phyloP scores from a whole-genome alignment of 2,329 filamentous ascomycete species.

The Emergomyces pasteurianus region DNA sequence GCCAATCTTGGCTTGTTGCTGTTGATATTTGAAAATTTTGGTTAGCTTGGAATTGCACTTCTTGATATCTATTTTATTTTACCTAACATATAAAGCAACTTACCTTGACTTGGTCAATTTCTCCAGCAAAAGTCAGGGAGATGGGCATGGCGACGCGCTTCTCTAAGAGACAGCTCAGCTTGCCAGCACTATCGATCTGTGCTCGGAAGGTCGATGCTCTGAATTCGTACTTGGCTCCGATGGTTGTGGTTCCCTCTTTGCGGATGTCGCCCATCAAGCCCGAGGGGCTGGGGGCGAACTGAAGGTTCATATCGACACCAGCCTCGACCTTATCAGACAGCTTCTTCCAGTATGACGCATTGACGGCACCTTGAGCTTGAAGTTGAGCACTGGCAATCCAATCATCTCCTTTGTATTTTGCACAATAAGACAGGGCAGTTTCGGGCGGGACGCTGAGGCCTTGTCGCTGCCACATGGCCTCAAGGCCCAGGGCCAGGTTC shows the following conservation, averaged over 20 bases:
- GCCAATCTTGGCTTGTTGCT: slow-evolving; percentile 94
- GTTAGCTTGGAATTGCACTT: slow-evolving; percentile 1
- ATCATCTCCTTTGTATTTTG: slow-evolving; percentile 78
- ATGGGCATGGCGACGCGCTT: slow-evolving; percentile 91
- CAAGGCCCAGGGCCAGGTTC: slow-evolving; percentile 73
- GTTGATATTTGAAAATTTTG: slow-evolving; percentile 8
- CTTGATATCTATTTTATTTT: background rate
- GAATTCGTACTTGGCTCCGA: slow-evolving; percentile 98
- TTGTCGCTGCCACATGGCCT: slow-evolving; percentile 86
- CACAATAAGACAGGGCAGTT: slow-evolving; percentile 78
- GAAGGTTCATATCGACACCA: slow-evolving; percentile 86
- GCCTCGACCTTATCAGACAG: slow-evolving; percentile 93
- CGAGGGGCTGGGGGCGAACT: slow-evolving; percentile 55
- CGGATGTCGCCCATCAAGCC: slow-evolving; percentile 64
- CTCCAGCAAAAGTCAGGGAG: slow-evolving; percentile 86
- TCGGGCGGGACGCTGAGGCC: slow-evolving; percentile 80
- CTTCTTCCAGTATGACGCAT: slow-evolving; percentile 85
- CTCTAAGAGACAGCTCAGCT: slow-evolving; percentile 83
- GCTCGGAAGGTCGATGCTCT: slow-evolving; percentile 88
- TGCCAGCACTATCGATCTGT: slow-evolving; percentile 89
- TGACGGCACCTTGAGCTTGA: slow-evolving; percentile 75
- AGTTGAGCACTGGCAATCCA: slow-evolving; percentile 91
- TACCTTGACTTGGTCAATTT: slow-evolving; percentile 93
- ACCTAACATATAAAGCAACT: slow-evolving; percentile 25
- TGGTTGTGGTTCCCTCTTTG: slow-evolving; percentile 80